Percentiles rank a stretch among this genome's conserved stretches.
Evolutionary conservation across 805 yeast genomes (phyloP).

Genomic region (Lachancea sp.): DNA sequence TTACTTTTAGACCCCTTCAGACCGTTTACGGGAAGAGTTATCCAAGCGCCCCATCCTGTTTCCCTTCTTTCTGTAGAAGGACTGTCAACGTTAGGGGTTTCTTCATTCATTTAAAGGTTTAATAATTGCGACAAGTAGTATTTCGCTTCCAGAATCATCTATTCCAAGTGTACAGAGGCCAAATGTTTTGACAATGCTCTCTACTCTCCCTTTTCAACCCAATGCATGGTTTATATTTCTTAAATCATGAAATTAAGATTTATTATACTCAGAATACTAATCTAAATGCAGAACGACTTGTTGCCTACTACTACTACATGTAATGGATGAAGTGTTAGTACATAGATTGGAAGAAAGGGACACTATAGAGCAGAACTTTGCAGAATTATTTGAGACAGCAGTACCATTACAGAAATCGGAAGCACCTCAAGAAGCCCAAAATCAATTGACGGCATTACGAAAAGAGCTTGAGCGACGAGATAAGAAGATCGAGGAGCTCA

Average conservation of each 20-base stretch:
- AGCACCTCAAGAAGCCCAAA: background rate
- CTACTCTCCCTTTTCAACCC: too few species aligned
- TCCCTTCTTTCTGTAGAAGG: background rate
- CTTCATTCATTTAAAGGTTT: background rate
- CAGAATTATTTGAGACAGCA: slow-evolving; percentile 17
- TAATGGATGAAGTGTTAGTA: slow-evolving; percentile 14
- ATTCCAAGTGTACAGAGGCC: background rate
- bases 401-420: background rate
- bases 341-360: slow-evolving; percentile 18
- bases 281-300: too few species aligned
- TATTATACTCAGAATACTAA: too few species aligned
- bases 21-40: background rate
- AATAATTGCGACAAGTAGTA: background rate
- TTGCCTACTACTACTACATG: background rate
- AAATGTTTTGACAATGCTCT: too few species aligned
- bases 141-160: background rate
- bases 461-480: slow-evolving; percentile 18
- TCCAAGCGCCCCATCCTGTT: background rate
- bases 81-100: background rate
- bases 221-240: too few species aligned
- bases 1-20: background rate
- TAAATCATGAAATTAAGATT: too few species aligned
- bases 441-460: slow-evolving; percentile 10
- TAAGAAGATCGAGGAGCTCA: slow-evolving; percentile 24
- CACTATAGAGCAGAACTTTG: slow-evolving; percentile 16